Conservation (phyloP, 1,139 yeast genomes). For the Meyerozyma elateridarum region DNA sequence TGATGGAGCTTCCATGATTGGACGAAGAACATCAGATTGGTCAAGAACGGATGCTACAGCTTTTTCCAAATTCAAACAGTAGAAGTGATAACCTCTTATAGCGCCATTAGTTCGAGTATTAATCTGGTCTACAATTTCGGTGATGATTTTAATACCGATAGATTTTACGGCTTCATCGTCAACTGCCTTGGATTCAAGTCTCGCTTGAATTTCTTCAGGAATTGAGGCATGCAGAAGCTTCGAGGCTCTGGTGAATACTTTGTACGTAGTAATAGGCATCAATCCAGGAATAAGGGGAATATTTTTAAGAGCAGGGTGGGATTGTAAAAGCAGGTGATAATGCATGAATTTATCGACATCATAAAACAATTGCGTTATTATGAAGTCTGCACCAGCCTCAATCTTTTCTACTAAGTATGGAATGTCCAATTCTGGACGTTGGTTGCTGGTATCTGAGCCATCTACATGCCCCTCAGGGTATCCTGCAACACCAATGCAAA, state of each 20-base stretch:
- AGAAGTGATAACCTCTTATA: conserved; percentile 81
- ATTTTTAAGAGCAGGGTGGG: conserved; percentile 31
- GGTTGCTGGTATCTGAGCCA: conserved; percentile 60
- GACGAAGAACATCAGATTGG: conserved; percentile 45
- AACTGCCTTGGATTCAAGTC: conserved; percentile 52
- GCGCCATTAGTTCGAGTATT: conserved; percentile 48
- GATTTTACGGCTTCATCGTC: conserved; percentile 86
- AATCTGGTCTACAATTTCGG: conserved; percentile 58
- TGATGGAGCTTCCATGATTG: conserved; percentile 18
- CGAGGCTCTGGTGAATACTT: conserved; percentile 82
- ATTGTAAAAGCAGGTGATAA: conserved; percentile 31
- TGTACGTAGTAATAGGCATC: conserved; percentile 93
- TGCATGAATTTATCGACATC: conserved; percentile 38
- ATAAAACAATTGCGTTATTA: conserved; percentile 42
- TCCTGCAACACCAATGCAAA: conserved; percentile 89
- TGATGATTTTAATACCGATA: conserved; percentile 72
- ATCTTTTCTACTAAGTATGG: conserved; percentile 59
- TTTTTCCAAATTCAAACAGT: conserved; percentile 83
- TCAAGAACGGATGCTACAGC: conserved; percentile 83
- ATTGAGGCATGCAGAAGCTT: conserved; percentile 86
- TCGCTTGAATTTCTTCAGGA: conserved; percentile 42
- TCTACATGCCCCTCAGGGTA: conserved; percentile 97
- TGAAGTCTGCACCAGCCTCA: conserved; percentile 45
- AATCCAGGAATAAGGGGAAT: conserved; percentile 82
- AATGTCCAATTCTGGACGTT: conserved; percentile 59